phyloP scores from a whole-genome alignment of 2,329 filamentous ascomycete genomes.

The Aspergillus spinulosporus region DNA sequence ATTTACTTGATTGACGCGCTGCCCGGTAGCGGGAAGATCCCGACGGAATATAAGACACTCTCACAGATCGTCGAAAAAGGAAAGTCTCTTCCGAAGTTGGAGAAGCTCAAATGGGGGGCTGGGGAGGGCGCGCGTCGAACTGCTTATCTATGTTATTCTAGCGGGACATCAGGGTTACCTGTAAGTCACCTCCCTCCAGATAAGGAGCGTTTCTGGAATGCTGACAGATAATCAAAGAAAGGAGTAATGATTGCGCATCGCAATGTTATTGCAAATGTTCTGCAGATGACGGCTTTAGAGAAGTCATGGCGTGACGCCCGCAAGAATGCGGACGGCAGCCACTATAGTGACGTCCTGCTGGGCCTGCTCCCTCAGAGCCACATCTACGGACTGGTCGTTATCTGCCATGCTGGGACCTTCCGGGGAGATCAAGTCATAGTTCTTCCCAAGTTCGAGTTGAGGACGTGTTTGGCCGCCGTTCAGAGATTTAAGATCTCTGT shows the following conservation, averaged over 20 bases:
- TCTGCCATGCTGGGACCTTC: slow-evolving; percentile 65
- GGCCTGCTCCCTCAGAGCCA: slow-evolving; percentile 79
- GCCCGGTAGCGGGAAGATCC: slow-evolving; percentile 50
- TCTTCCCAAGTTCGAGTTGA: slow-evolving; percentile 71
- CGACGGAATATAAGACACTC: slow-evolving; percentile 60
- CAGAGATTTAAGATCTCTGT: slow-evolving; percentile 67
- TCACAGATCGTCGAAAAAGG: slow-evolving; percentile 67
- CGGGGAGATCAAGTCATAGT: slow-evolving; percentile 73
- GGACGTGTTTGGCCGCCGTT: slow-evolving; percentile 63
- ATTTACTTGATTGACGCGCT: slow-evolving; percentile 72
- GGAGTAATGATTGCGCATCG: slow-evolving; percentile 79
- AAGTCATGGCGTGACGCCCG: slow-evolving; percentile 31
- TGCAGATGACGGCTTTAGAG: slow-evolving; percentile 62
- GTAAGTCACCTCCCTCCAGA: slow-evolving; percentile 45
- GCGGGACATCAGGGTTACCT: slow-evolving; percentile 75
- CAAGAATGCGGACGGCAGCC: slow-evolving; percentile 39
- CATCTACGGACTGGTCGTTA: slow-evolving; percentile 75
- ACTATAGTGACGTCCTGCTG: slow-evolving; percentile 59
- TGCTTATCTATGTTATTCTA: slow-evolving; percentile 77
- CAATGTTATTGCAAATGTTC: slow-evolving; percentile 74
- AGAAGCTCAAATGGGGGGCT: slow-evolving; percentile 43
- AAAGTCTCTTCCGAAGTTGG: slow-evolving; percentile 39
- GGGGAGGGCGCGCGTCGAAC: slow-evolving; percentile 58
- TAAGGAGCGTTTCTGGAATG: neutral
- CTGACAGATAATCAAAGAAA: slow-evolving; percentile 57